Evolutionary conservation across 306 rosid species (phyloP).

Genomic region (Oemleria cerasiformis): DNA sequence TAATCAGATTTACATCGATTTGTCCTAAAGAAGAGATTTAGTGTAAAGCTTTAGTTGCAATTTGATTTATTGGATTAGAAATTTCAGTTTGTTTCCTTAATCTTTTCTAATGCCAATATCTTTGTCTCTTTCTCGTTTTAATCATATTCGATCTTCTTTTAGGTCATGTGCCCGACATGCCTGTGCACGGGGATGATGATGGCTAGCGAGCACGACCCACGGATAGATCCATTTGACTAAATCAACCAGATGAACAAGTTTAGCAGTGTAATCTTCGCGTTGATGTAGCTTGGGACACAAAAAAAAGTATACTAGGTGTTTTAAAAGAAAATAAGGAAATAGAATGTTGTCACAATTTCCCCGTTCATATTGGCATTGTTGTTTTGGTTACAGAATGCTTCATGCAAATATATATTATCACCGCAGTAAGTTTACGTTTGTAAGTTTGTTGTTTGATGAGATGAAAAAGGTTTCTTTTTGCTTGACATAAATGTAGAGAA

Average conservation of each 20-base stretch:
- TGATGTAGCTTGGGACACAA: not conserved
- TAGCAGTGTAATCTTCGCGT: not conserved
- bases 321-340: not conserved
- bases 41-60: not conserved
- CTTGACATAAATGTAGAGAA: no score
- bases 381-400: not conserved
- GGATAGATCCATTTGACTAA: conserved; percentile 87
- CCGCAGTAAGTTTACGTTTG: not conserved
- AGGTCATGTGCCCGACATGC: conserved; percentile 98
- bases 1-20: not conserved
- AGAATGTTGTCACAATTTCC: not conserved
- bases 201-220: conserved; percentile 93
- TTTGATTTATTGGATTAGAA: not conserved
- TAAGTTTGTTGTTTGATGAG: not conserved
- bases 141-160: conserved; percentile 9
- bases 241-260: not conserved
- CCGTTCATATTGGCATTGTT: not conserved
- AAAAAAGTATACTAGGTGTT: not conserved
- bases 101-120: not conserved
- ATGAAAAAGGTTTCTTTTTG: no score
- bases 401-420: not conserved
- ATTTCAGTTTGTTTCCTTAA: conserved; percentile 1
- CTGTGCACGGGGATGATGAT: conserved; percentile 94
- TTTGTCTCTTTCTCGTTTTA: not conserved
- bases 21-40: not conserved